These are phyloP conservation scores for Guadua angustifolia DNA, from an alignment of 176 grass and related monocot species.

Conservation along the genomic window DNA sequence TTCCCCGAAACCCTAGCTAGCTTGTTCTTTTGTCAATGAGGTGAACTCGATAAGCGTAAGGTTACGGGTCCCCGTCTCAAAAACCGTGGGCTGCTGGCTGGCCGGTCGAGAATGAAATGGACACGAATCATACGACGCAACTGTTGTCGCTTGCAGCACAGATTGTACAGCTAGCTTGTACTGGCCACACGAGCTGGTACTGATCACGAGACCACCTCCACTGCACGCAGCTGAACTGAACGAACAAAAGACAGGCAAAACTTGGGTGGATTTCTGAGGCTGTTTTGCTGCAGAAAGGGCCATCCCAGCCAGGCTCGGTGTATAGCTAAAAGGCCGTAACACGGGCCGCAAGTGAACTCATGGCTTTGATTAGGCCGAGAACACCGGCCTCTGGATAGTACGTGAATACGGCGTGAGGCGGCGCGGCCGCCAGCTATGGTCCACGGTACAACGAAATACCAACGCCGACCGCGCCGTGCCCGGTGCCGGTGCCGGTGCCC, in stretches of 20 bases:
- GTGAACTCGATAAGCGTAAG: neutral
- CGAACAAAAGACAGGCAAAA: neutral
- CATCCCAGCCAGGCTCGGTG: neutral
- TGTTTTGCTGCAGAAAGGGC: neutral
- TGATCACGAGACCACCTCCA: neutral
- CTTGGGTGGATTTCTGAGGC: neutral
- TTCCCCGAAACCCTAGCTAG: too few species aligned
- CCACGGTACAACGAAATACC: too few species aligned
- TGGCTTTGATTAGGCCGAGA: neutral
- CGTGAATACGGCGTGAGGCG: neutral
- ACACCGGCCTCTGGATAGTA: neutral
- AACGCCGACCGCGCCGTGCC: too few species aligned
- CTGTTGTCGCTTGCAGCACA: neutral
- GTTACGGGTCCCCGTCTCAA: neutral
- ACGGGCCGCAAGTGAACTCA: neutral
- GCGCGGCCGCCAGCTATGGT: too few species aligned
- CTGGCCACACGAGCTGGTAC: neutral
- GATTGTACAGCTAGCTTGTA: neutral
- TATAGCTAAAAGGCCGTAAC: neutral
- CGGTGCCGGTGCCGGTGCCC: too few species aligned
- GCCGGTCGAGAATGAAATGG: neutral
- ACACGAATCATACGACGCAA: neutral
- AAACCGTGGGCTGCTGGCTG: conserved; percentile 6
- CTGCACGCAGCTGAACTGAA: neutral
- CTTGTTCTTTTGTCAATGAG: neutral